Conservation (phyloP, 2,329 filamentous ascomycete genomes). For the Fusarium sp. region DNA sequence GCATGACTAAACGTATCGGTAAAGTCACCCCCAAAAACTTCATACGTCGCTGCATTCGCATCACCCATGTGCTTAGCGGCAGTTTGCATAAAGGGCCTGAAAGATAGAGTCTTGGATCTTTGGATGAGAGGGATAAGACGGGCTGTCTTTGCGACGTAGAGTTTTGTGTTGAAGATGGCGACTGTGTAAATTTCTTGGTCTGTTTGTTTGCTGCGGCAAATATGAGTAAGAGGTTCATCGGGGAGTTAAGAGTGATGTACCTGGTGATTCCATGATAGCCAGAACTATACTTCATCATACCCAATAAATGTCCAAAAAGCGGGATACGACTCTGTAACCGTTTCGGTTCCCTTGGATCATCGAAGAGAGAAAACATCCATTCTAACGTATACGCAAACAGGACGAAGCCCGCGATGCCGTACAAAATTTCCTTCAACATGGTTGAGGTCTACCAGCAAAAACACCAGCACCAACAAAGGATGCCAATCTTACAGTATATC, state of each 20-base stretch:
- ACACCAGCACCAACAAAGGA: background rate
- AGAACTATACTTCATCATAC: constrained; percentile 30
- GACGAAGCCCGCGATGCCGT: constrained; percentile 14
- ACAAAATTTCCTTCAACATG: constrained; percentile 34
- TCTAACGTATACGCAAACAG: constrained; percentile 34
- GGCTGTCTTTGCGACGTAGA: constrained; percentile 46
- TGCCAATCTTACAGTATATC: background rate
- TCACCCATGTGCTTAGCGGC: constrained; percentile 26
- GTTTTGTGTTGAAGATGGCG: constrained; percentile 44
- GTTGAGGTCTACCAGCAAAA: background rate
- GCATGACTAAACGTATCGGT: constrained; percentile 24
- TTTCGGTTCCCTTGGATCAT: constrained; percentile 37
- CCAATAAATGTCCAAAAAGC: constrained; percentile 36
- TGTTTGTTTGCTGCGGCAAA: constrained; percentile 5
- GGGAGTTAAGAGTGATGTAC: background rate
- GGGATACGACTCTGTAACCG: constrained; percentile 30
- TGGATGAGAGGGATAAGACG: constrained; percentile 46
- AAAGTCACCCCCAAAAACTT: constrained; percentile 30
- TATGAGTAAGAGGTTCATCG: background rate
- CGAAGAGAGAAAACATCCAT: constrained; percentile 31
- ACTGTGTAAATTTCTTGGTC: constrained; percentile 47
- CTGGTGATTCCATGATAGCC: constrained; percentile 34
- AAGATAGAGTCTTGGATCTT: constrained; percentile 44
- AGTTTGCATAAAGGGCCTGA: constrained; percentile 46
- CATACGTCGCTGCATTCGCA: constrained; percentile 5